Evolutionary conservation across 306 rosid species (phyloP).

Genomic region (Vachellia collinsii): DNA sequence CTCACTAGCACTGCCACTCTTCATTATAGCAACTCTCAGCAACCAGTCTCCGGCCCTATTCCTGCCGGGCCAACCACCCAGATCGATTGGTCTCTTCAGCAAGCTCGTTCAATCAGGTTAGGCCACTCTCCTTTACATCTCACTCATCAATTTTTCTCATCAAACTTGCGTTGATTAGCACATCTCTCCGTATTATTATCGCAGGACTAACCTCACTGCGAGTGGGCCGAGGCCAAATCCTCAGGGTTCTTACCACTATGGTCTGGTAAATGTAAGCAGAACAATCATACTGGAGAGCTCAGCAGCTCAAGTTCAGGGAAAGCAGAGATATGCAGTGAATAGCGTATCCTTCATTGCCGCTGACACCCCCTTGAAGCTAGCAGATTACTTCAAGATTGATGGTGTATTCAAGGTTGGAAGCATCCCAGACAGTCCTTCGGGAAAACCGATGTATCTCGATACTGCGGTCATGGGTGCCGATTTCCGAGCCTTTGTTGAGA

Average conservation of each 20-base stretch:
- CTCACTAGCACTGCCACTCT: conserved; percentile 67
- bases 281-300: conserved; percentile 70
- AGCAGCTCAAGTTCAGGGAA: conserved; percentile 65
- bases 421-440: conserved; percentile 67
- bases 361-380: conserved; percentile 88
- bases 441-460: conserved; percentile 61
- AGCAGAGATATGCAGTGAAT: conserved; percentile 85
- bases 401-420: conserved; percentile 79
- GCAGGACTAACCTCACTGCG: conserved; percentile 89
- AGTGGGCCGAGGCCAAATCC: conserved; percentile 99
- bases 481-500: conserved; percentile 77
- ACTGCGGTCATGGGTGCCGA: conserved; percentile 92
- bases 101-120: conserved; percentile 85
- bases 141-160: neutral
- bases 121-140: neutral
- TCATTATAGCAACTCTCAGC: conserved; percentile 71
- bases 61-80: conserved; percentile 74
- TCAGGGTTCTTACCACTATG: conserved; percentile 95
- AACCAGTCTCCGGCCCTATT: conserved; percentile 57
- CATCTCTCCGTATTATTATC: neutral
- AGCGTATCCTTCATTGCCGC: conserved; percentile 70
- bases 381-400: conserved; percentile 78
- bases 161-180: neutral
- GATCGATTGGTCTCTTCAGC: conserved; percentile 75
- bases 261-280: conserved; percentile 66